phyloP scores from a whole-genome alignment of 2,329 filamentous ascomycete genomes.

The Sporothrix brunneoviolacea region DNA sequence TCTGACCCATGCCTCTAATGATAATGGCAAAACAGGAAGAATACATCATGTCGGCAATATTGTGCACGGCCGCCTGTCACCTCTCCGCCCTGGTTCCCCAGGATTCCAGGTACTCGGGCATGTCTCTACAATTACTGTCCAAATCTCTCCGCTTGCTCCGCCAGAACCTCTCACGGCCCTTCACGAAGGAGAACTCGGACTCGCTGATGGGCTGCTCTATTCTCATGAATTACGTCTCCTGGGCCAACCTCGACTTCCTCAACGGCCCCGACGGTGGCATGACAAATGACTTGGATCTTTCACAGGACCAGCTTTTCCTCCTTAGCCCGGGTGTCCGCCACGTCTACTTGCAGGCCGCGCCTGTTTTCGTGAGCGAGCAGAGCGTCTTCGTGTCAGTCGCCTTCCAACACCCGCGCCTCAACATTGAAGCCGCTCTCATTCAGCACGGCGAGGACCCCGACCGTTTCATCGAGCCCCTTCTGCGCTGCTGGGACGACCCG shows the following conservation, averaged over 20 bases:
- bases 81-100: neutral
- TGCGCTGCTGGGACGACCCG: too few relatives aligned
- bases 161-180: constrained; percentile 2
- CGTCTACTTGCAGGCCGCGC: neutral
- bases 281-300: neutral
- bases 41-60: constrained; percentile 1
- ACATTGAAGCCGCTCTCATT: too few relatives aligned
- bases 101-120: neutral
- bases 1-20: too few relatives aligned
- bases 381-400: neutral
- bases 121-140: neutral
- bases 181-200: neutral
- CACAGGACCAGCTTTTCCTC: neutral
- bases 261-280: too few relatives aligned
- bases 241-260: constrained; percentile 1
- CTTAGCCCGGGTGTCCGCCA: neutral
- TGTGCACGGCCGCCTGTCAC: constrained; percentile 1
- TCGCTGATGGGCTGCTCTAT: constrained; percentile 1
- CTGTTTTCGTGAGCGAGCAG: neutral
- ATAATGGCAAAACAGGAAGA: neutral
- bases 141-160: neutral
- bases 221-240: constrained; percentile 1
- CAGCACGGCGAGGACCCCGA: too few relatives aligned
- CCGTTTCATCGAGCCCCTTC: too few relatives aligned
- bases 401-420: too few relatives aligned